Base-by-base conservation (phyloP, 352 stramenopile species). In the Phytopythium oedochilum region DNA sequence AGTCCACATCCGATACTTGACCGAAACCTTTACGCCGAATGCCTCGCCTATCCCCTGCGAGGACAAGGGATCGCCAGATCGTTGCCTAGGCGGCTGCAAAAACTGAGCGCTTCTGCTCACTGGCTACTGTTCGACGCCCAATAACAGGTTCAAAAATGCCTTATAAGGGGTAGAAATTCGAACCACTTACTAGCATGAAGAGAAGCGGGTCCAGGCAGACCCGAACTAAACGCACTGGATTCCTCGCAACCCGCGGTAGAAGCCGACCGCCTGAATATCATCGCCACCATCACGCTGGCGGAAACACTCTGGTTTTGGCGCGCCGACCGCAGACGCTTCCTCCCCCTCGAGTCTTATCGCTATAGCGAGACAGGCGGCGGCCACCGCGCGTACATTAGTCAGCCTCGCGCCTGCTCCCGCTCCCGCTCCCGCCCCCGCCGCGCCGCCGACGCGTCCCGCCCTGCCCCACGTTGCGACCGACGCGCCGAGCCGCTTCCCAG, bases 61-160 rank as follows among this genome's bases (percentile, higher is more conserved):
- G n/a, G n/a, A n/a, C n/a, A n/a, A n/a, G 22, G 22, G 40, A 48
- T 48, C 42, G 42, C 42, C 42, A 48, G 23, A 48, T 48, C 42
- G 42, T 48, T 12, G 42, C 5, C 38, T 25, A 26, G 38, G 9
- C 5, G 42, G 42, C 25, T 22, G 23, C 42, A 48, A 29, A 48
- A 48, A 48, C 42, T 18, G 42, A 29, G 23, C 23, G 42, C 22
- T 2, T 4, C 23, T 4, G 1, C 42, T 48, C 42, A 48, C 42
- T 48, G 42, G 42, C 42, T 48, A 48, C 23, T 15, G 14, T 20
- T 18, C 5, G 1, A 10, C 22, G 7, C 40, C n/a, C 40, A 20
- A 46, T 29, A 31, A 46, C 20, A 22, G 5, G 3, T 26, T 11
- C 3, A 0, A 0, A 4, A 12, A 10, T 22, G 3, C 40, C 22